These are phyloP conservation scores for Singerocomus inundabilis DNA, from an alignment of 1,284 basidiomycete genomes.

Conservation along the genomic window DNA sequence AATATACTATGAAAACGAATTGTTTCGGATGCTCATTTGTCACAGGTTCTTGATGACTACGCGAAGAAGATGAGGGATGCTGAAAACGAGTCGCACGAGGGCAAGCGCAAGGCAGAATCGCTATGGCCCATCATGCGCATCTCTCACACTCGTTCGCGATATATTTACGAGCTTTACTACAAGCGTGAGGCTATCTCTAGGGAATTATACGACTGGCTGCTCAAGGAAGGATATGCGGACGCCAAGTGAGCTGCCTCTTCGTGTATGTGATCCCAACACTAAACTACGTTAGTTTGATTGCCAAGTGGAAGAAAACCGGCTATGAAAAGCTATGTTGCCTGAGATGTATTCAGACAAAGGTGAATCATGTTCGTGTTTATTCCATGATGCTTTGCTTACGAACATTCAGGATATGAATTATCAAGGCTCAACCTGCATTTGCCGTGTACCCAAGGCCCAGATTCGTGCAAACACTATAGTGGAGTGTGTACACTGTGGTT, in stretches of 20 bases:
- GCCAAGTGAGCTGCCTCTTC: constrained; percentile 73
- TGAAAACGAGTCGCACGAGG: constrained; percentile 96
- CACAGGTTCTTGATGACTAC: constrained; percentile 88
- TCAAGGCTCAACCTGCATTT: constrained; percentile 98
- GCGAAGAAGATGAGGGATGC: constrained; percentile 97
- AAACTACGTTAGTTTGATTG: constrained; percentile 72
- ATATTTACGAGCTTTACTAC: constrained; percentile 99
- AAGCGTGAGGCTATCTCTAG: constrained; percentile 94
- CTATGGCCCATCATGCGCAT: constrained; percentile 99
- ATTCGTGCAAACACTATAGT: constrained; percentile 92
- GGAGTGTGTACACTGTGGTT: constrained; percentile 96
- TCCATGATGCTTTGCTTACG: constrained; percentile 17
- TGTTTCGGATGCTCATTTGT: constrained; percentile 7
- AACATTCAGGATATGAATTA: constrained; percentile 92
- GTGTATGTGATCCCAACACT: constrained; percentile 8
- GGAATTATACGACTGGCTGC: constrained; percentile 96
- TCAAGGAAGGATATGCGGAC: constrained; percentile 98
- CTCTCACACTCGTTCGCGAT: constrained; percentile 91
- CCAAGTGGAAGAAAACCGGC: constrained; percentile 99
- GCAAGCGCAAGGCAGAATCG: constrained; percentile 94
- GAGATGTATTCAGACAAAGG: constrained; percentile 93
- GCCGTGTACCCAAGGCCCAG: constrained; percentile 94
- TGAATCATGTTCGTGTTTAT: constrained; percentile 35
- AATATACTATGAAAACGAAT: constrained; percentile 20
- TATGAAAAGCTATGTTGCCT: constrained; percentile 99